These are phyloP conservation scores for Mesembryanthemum crystallinum DNA, from an alignment of 148 eudicot species.

Conservation along the genomic window DNA sequence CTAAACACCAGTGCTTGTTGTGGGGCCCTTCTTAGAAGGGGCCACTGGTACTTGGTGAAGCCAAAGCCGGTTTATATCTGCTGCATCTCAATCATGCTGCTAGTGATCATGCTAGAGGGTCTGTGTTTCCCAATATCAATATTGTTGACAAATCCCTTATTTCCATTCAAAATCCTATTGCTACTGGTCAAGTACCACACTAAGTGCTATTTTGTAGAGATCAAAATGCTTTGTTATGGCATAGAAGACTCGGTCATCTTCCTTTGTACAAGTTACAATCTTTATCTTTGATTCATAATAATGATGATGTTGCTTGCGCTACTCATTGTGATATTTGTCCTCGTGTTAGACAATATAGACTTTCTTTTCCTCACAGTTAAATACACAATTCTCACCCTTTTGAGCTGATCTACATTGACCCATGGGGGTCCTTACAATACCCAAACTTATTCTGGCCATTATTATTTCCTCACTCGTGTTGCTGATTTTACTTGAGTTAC, in stretches of 20 bases:
- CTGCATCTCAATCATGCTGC: background rate
- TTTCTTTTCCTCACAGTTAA: background rate
- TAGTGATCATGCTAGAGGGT: too few species aligned
- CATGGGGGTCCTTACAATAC: conserved; percentile 5
- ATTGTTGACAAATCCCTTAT: too few species aligned
- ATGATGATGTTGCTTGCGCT: too few species aligned
- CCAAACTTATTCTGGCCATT: background rate
- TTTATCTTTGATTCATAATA: background rate
- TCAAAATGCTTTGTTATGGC: background rate
- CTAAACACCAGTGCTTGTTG: background rate
- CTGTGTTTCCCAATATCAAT: too few species aligned
- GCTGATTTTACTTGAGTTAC: background rate
- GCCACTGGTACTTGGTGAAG: background rate
- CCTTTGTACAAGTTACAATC: background rate
- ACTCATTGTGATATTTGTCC: background rate
- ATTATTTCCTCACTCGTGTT: background rate
- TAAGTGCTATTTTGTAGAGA: too few species aligned
- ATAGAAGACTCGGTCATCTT: background rate
- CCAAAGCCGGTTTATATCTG: too few species aligned
- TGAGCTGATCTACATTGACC: background rate
- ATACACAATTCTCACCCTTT: background rate
- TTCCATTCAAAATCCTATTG: too few species aligned
- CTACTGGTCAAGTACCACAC: too few species aligned
- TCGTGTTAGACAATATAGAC: background rate
- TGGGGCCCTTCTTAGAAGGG: background rate